These are phyloP conservation scores for Fusarium sp. DNA, from an alignment of 2,329 filamentous ascomycete species.

Conservation along the genomic window DNA sequence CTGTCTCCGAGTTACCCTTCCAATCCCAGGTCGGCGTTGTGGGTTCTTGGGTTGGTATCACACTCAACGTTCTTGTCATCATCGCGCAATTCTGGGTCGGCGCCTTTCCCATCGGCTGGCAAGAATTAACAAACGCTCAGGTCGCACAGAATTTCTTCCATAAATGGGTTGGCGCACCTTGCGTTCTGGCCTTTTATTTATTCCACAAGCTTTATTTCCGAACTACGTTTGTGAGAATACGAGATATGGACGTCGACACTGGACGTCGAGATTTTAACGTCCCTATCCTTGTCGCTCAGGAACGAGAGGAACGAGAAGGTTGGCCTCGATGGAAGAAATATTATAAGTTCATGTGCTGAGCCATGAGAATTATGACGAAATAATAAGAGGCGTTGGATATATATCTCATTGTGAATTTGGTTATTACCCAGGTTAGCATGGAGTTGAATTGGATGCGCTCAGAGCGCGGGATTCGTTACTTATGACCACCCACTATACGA, in stretches of 20 bases:
- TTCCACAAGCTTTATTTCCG: slow-evolving; percentile 79
- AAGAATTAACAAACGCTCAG: slow-evolving; percentile 51
- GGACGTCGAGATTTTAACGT: slow-evolving; percentile 88
- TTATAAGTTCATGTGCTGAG: slow-evolving; percentile 77
- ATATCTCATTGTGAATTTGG: slow-evolving; percentile 15
- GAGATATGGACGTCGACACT: slow-evolving; percentile 87
- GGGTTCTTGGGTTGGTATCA: slow-evolving; percentile 83
- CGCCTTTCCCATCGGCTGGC: slow-evolving; percentile 75
- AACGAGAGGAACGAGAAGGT: slow-evolving; percentile 74
- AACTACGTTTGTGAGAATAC: slow-evolving; percentile 71
- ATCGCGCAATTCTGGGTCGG: slow-evolving; percentile 90
- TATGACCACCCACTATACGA: not conserved
- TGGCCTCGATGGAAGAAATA: slow-evolving; percentile 82
- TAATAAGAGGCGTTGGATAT: not conserved
- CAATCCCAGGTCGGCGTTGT: slow-evolving; percentile 78
- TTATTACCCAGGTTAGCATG: slow-evolving; percentile 21
- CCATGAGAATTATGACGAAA: not conserved
- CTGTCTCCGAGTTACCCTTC: slow-evolving; percentile 83
- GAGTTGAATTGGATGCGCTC: slow-evolving; percentile 15
- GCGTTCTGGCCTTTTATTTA: slow-evolving; percentile 74
- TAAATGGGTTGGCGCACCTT: slow-evolving; percentile 74
- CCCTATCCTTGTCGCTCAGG: slow-evolving; percentile 79
- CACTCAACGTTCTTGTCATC: slow-evolving; percentile 79
- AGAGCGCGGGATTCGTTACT: not conserved
- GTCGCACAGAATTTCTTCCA: slow-evolving; percentile 76